Evolutionary conservation across 352 stramenopile species (phyloP).

Genomic region (Phytophthora pistaciae): DNA sequence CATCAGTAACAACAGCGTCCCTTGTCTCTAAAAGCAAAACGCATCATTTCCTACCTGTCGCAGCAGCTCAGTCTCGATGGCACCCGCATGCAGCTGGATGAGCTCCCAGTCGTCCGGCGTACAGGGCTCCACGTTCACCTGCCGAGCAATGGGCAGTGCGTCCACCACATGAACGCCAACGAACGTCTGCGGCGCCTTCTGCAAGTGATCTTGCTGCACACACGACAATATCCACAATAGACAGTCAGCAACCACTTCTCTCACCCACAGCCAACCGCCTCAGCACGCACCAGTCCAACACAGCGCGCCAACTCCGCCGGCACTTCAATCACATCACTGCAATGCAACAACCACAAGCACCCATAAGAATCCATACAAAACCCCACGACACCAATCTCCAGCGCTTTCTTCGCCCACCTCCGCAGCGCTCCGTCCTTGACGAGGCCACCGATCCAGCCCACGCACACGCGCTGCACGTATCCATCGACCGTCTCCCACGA

Average conservation of each 20-base stretch:
- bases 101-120: constrained; percentile 92
- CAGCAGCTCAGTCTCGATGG: constrained; percentile 85
- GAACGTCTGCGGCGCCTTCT: constrained; percentile 63
- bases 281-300: constrained; percentile 70
- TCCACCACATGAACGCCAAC: constrained; percentile 84
- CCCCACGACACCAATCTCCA: no score
- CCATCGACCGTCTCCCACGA: constrained; percentile 85
- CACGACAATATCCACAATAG: not conserved
- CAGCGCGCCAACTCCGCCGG: constrained; percentile 85
- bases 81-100: constrained; percentile 87
- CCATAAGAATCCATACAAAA: constrained; percentile 5
- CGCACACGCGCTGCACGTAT: constrained; percentile 79
- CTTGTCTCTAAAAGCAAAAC: not conserved
- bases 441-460: constrained; percentile 74
- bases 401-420: constrained; percentile 38
- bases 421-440: constrained; percentile 55
- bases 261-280: not conserved
- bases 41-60: constrained; percentile 61
- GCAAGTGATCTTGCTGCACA: constrained; percentile 67
- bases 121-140: constrained; percentile 87
- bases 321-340: constrained; percentile 86
- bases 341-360: not conserved
- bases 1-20: not conserved
- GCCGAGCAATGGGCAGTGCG: constrained; percentile 63
- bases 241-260: not conserved